Evolutionary conservation across 495 filamentous ascomycete species (phyloP).

Genomic region (Penicillium pancosmium): DNA sequence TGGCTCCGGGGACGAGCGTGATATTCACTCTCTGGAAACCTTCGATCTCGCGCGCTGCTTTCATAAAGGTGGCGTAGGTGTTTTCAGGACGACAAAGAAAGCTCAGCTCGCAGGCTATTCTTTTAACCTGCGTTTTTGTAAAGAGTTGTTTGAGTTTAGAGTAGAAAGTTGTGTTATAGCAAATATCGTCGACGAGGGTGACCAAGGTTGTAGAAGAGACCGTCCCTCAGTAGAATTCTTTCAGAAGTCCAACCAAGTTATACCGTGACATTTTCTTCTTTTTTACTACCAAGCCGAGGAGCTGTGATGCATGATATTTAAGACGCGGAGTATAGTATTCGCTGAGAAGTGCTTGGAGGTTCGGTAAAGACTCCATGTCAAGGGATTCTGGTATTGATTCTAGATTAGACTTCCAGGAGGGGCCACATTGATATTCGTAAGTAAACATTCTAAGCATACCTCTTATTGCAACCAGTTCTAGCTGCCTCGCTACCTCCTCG

Average conservation of each 20-base stretch:
- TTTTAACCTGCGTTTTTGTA: background rate
- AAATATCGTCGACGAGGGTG: background rate
- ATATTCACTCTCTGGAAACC: background rate
- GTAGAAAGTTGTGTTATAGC: background rate
- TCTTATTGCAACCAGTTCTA: background rate
- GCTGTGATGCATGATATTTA: background rate
- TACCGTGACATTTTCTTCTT: background rate
- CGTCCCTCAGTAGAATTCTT: background rate
- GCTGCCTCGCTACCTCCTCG: background rate
- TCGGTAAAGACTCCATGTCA: background rate
- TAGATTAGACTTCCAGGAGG: background rate
- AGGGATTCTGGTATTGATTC: background rate
- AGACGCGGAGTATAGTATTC: background rate
- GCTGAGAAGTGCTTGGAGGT: background rate
- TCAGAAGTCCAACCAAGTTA: background rate
- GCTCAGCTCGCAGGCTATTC: background rate
- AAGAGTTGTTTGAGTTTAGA: background rate
- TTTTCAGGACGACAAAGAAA: background rate
- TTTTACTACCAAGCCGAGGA: background rate
- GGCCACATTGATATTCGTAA: background rate
- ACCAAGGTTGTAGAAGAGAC: background rate
- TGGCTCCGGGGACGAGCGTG: background rate
- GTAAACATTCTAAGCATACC: background rate
- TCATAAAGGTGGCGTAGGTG: background rate
- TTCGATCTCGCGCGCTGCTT: background rate